Conservation (phyloP, 1,284 basidiomycete species). For the Sanguinoderma infundibulare region DNA sequence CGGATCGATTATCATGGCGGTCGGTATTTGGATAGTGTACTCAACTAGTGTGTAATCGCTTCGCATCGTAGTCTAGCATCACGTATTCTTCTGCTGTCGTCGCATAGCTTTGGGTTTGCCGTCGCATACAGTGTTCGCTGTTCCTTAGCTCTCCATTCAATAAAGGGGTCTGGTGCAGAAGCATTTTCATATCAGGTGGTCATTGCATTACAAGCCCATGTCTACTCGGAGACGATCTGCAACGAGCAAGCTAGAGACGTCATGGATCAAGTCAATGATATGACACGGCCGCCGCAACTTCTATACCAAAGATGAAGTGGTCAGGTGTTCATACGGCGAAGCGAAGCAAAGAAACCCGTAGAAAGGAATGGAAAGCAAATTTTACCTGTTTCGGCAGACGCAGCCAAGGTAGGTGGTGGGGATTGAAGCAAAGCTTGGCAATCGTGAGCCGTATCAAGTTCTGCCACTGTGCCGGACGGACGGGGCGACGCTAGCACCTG, state of each 20-base stretch:
- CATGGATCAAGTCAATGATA: background rate
- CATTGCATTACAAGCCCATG: background rate
- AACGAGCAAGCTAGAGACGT: background rate
- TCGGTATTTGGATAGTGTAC: constrained; percentile 1
- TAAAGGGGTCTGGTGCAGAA: background rate
- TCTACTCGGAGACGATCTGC: background rate
- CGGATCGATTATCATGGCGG: background rate
- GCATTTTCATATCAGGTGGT: background rate
- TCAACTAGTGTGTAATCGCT: constrained; percentile 4
- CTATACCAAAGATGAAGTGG: no score
- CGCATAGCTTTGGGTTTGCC: background rate
- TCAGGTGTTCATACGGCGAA: no score
- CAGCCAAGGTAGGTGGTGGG: no score
- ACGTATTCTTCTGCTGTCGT: constrained; percentile 7
- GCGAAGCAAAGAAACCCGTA: no score
- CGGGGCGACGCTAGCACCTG: no score
- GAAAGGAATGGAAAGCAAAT: no score
- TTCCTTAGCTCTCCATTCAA: background rate
- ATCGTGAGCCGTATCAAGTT: no score
- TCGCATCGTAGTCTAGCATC: constrained; percentile 9
- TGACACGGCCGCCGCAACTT: no score
- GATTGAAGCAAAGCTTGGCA: no score
- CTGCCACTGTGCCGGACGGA: no score
- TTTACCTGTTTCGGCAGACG: no score
- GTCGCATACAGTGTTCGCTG: background rate